phyloP scores from a whole-genome alignment of 257 asterid species.

The Rubia yunnanensis region DNA sequence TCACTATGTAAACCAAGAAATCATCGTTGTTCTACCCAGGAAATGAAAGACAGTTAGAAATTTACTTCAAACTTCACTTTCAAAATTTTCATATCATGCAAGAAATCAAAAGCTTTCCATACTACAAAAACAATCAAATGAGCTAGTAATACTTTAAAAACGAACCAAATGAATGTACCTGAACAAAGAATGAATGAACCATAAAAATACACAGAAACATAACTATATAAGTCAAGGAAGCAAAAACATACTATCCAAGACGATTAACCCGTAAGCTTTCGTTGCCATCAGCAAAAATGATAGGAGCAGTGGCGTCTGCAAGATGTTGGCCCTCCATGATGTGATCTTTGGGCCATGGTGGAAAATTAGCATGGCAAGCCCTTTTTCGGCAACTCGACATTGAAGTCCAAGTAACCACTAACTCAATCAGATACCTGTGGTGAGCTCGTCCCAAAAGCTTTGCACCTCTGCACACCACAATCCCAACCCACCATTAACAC shows the following conservation, averaged over 20 bases:
- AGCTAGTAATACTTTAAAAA: not conserved
- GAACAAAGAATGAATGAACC: not conserved
- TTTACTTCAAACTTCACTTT: not conserved
- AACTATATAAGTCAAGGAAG: too few species aligned
- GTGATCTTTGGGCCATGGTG: constrained; percentile 83
- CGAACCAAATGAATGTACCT: not conserved
- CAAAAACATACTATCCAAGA: constrained; percentile 80
- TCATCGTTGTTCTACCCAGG: not conserved
- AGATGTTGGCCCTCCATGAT: constrained; percentile 58
- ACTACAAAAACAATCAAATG: not conserved
- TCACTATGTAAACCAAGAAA: too few species aligned
- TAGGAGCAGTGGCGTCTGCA: constrained; percentile 32
- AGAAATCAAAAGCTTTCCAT: not conserved
- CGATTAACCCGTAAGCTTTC: constrained; percentile 38
- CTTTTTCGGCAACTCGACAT: constrained; percentile 73
- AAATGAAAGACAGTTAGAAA: not conserved
- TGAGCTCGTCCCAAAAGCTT: constrained; percentile 56
- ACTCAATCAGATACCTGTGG: constrained; percentile 74
- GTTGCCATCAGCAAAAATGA: constrained; percentile 51
- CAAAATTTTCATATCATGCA: not conserved
- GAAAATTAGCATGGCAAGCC: constrained; percentile 58
- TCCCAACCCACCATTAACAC: constrained; percentile 11
- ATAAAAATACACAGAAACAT: too few species aligned
- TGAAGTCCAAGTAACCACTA: constrained; percentile 39
- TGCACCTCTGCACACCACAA: constrained; percentile 17